These are phyloP conservation scores for Salix arbutifolia DNA, from an alignment of 345 rosid genomes.

Conservation along the genomic window DNA sequence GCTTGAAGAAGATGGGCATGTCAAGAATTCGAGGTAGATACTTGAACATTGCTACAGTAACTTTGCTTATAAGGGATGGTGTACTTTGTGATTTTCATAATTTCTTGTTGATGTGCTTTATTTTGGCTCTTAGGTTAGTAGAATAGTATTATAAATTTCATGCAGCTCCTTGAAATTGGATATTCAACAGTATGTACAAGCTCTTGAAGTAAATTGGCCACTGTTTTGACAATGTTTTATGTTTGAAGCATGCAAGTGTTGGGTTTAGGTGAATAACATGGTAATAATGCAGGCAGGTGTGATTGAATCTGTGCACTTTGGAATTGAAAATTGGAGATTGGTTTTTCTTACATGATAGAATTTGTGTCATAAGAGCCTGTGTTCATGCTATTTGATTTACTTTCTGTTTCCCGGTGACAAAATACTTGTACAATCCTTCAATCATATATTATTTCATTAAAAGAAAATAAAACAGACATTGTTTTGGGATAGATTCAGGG, in stretches of 20 bases:
- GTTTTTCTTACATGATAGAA: neutral
- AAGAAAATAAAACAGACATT: too few species aligned
- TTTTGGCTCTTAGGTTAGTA: slow-evolving; percentile 4
- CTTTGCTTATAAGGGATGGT: neutral
- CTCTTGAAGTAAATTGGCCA: slow-evolving; percentile 13
- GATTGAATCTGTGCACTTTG: neutral
- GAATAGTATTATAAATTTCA: slow-evolving; percentile 14
- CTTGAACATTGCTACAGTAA: slow-evolving; percentile 7
- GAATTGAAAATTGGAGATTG: neutral
- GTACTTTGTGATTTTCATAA: slow-evolving; percentile 1
- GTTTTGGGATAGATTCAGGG: too few species aligned
- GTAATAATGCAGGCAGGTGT: neutral
- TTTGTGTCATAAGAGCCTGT: neutral
- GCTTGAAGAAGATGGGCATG: slow-evolving; percentile 14
- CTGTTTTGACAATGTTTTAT: slow-evolving; percentile 6
- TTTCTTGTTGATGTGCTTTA: neutral
- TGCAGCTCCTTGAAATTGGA: slow-evolving; percentile 17
- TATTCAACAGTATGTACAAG: slow-evolving; percentile 30
- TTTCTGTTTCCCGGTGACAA: neutral
- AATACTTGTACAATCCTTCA: neutral
- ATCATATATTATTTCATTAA: too few species aligned
- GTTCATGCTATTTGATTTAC: neutral
- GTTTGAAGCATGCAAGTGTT: neutral
- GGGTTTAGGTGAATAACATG: neutral
- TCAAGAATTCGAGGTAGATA: slow-evolving; percentile 26